Evolutionary conservation across 345 rosid genomes (phyloP).

Genomic region (Moricandia moricandioides): DNA sequence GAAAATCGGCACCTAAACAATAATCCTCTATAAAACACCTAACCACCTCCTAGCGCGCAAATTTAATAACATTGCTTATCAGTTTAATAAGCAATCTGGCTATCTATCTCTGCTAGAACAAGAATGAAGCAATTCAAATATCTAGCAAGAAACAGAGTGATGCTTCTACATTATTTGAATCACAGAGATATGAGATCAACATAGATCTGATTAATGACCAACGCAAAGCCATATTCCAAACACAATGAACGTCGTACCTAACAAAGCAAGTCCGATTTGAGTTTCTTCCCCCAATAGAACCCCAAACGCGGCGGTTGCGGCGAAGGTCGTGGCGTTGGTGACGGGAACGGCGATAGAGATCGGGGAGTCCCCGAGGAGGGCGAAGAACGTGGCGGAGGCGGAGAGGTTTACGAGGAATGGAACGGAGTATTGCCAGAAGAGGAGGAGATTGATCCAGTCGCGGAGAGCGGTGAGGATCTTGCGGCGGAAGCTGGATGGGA

Average conservation of each 20-base stretch:
- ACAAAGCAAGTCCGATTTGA: constrained; percentile 50
- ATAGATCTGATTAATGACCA: background rate
- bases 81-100: background rate
- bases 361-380: constrained; percentile 64
- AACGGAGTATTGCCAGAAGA: constrained; percentile 87
- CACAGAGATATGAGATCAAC: background rate
- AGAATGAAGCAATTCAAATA: background rate
- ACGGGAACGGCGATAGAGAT: constrained; percentile 88
- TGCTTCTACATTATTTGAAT: background rate
- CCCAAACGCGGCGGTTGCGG: constrained; percentile 81
- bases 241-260: constrained; percentile 66
- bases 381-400: constrained; percentile 85
- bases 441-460: constrained; percentile 55
- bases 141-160: background rate
- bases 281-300: constrained; percentile 71
- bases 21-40: too few relatives aligned
- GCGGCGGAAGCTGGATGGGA: constrained; percentile 32
- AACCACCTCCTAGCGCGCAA: too few relatives aligned
- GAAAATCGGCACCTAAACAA: too few relatives aligned
- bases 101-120: background rate
- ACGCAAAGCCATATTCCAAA: constrained; percentile 80
- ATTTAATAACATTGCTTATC: too few relatives aligned
- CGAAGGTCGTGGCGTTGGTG: constrained; percentile 89
- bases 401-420: constrained; percentile 86
- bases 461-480: constrained; percentile 44